A percentile compares a stretch with the other conserved stretches of the same genome.
phyloP scores from a whole-genome alignment of 768 basidiomycete species.

The Podaxis pistillaris region DNA sequence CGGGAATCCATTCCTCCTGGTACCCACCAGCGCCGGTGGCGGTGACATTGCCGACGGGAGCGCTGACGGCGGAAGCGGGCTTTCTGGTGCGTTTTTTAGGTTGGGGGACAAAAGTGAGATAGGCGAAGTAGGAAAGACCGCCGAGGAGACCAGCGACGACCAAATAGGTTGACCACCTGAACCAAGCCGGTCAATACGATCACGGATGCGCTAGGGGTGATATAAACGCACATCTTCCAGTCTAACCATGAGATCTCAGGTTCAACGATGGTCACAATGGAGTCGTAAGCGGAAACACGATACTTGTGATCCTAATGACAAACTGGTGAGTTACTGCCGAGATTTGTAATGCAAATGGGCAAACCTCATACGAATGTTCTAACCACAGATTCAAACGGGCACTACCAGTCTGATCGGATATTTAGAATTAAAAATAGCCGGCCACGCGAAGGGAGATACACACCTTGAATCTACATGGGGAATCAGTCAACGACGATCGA shows the following conservation, averaged over 20 bases:
- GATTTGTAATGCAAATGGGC: conserved; percentile 18
- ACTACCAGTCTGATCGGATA: conserved; percentile 61
- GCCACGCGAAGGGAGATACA: background rate
- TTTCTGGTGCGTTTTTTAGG: conserved; percentile 56
- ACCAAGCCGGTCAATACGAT: background rate
- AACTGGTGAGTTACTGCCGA: background rate
- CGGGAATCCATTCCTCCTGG: conserved; percentile 92
- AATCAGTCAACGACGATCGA: conserved; percentile 13
- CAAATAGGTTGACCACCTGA: conserved; percentile 66
- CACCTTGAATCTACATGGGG: conserved; percentile 58
- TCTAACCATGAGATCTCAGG: conserved; percentile 78
- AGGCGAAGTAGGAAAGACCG: conserved; percentile 63
- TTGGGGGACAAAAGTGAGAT: conserved; percentile 62
- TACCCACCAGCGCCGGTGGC: conserved; percentile 70
- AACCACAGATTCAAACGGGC: conserved; percentile 72
- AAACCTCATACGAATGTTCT: conserved; percentile 65
- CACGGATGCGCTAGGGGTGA: background rate
- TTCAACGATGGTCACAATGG: conserved; percentile 76
- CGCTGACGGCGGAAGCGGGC: conserved; percentile 41
- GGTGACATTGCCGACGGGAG: conserved; percentile 56
- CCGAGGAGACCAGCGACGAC: conserved; percentile 64
- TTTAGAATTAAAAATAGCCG: conserved; percentile 7
- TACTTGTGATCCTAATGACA: conserved; percentile 48
- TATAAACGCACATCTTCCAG: conserved; percentile 63
- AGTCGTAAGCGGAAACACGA: conserved; percentile 72